Evolutionary conservation across 108 stramenopile genomes (phyloP).

Genomic region (Nitzschia sp.): DNA sequence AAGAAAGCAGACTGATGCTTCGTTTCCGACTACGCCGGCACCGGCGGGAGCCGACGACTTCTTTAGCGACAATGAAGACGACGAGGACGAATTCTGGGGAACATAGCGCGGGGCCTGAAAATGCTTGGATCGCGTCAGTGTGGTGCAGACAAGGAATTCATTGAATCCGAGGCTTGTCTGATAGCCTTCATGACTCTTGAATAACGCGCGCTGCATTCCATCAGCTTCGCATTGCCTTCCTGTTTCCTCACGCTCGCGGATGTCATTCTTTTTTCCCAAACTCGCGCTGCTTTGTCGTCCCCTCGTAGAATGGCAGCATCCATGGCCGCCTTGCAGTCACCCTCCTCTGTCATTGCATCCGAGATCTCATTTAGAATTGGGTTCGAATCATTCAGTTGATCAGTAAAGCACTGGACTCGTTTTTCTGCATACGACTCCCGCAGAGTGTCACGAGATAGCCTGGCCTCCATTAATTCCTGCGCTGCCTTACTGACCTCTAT

Average conservation of each 20-base stretch:
- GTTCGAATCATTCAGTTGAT: constrained; percentile 85
- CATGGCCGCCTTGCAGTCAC: constrained; percentile 26
- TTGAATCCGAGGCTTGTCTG: neutral
- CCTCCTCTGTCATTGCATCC: constrained; percentile 86
- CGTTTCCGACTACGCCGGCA: too few species aligned
- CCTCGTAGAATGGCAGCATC: constrained; percentile 9
- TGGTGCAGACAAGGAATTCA: too few species aligned
- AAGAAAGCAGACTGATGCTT: too few species aligned
- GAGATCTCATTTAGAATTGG: constrained; percentile 84
- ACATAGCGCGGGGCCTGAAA: too few species aligned
- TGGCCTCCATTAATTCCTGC: constrained; percentile 63
- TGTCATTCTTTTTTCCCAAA: constrained; percentile 37
- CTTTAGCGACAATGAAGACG: too few species aligned
- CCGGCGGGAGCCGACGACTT: too few species aligned
- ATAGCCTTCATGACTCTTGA: constrained; percentile 61
- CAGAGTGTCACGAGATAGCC: constrained; percentile 29
- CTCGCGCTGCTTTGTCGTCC: constrained; percentile 20
- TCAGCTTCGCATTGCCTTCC: constrained; percentile 57
- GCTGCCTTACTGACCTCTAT: constrained; percentile 87
- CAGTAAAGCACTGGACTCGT: constrained; percentile 66
- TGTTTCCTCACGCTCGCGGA: constrained; percentile 46
- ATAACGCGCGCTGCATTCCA: constrained; percentile 76
- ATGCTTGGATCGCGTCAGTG: too few species aligned
- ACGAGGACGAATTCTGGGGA: too few species aligned
- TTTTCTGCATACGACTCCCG: constrained; percentile 37